Evolutionary conservation across 2,329 filamentous ascomycete genomes (phyloP), one percentile per base, ranked within the genome.

Genomic region (Colletotrichum tabaci): DNA sequence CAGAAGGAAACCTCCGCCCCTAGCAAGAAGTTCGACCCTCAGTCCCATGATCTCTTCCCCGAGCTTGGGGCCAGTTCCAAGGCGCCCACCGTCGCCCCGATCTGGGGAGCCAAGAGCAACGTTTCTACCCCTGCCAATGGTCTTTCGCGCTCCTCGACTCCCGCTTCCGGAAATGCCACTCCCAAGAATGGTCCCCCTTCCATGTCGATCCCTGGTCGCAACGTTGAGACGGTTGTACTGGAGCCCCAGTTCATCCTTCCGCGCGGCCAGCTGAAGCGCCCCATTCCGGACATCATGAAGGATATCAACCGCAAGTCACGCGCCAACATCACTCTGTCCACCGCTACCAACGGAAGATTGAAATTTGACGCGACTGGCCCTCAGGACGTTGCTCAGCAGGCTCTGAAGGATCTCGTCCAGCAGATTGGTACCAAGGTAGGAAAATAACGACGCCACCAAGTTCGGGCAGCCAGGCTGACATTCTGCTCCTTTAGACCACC

Each of bases 241-340:
- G 90, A 92, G 66, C 90, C 93, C 10, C 89, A 91, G 56, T 92
- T 96, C 80, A 89, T 98, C 80, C 88, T 94, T 57, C 92, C 94
- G 21, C 90, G 92, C 53, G 86, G 85, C 71, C 91, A 97, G 80
- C 86, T 98, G 78, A 97, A 93, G 87, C 94, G 94, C 76, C 94
- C 96, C 9, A 87, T 98, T 62, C 86, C 90, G 42, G 96, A 98
- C 75, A 92, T 96, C 75, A 86, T 98, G 79, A 93, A 94, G 80
- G 95, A 98, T 75, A 94, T 98, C 83, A 98, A 97, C 84, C 94
- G 93, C 83, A 94, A 93, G 79, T 97, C 94, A 72, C 95, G 96
- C 80, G 95, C 95, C 70, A 94, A 91, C 76, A 90, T 99, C 75
- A 92, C 93, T 76, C 92, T 95, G 87, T 90, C 90, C 70, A 89